Evolutionary conservation across 2,329 filamentous ascomycete species (phyloP).

Genomic region (Curvularia hawaiiensis): DNA sequence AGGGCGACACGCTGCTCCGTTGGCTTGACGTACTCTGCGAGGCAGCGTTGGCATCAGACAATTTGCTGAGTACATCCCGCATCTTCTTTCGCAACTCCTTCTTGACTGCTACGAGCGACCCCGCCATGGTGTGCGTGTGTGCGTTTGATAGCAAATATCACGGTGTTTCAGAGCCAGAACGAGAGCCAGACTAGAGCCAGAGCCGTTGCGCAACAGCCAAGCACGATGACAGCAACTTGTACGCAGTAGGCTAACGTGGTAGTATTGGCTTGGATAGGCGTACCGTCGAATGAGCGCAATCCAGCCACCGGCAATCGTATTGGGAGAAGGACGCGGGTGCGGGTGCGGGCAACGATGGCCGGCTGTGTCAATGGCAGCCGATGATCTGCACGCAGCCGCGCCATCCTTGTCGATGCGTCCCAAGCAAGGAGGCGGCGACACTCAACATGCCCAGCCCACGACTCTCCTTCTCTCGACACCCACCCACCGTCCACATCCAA

Average conservation of each 20-base stretch:
- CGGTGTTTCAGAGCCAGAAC: conserved; percentile 11
- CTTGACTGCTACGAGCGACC: conserved; percentile 69
- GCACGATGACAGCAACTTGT: background rate
- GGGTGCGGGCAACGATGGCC: conserved; percentile 23
- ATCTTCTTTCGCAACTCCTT: conserved; percentile 74
- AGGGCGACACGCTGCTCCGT: background rate
- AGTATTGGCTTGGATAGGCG: background rate
- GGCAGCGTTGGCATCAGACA: conserved; percentile 66
- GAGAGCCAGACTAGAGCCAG: conserved; percentile 7
- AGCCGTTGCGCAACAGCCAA: conserved; percentile 1
- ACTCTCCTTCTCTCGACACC: conserved; percentile 19
- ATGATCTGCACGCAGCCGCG: conserved; percentile 38
- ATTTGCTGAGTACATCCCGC: conserved; percentile 65
- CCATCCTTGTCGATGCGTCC: conserved; percentile 27
- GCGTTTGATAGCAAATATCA: conserved; percentile 15
- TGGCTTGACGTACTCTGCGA: conserved; percentile 69
- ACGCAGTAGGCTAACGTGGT: background rate
- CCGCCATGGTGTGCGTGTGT: conserved; percentile 44
- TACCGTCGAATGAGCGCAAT: background rate
- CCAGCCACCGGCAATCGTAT: background rate
- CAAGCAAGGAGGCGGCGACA: conserved; percentile 21
- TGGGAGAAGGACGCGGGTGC: conserved; percentile 14
- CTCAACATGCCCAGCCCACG: conserved; percentile 21
- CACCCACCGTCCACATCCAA: background rate
- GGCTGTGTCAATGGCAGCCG: conserved; percentile 20